Evolutionary conservation across 257 asterid species (phyloP).

Genomic region (Datura wrightii): DNA sequence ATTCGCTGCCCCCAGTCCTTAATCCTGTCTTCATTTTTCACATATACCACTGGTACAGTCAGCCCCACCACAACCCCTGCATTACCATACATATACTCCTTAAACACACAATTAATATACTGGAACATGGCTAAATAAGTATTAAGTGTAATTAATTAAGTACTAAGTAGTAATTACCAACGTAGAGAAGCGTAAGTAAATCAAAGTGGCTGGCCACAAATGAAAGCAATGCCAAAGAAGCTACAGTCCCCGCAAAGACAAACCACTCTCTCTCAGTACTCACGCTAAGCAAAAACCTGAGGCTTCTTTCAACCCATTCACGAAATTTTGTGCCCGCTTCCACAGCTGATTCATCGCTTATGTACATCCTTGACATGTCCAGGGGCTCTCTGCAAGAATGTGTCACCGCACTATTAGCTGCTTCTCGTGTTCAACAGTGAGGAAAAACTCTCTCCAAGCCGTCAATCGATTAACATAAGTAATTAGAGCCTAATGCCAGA

Average conservation of each 20-base stretch:
- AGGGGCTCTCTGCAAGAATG: conserved; percentile 54
- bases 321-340: conserved; percentile 44
- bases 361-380: conserved; percentile 54
- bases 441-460: neutral
- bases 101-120: neutral
- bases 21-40: conserved; percentile 54
- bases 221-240: conserved; percentile 45
- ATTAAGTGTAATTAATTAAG: neutral
- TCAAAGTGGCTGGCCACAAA: conserved; percentile 43
- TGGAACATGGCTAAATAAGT: neutral
- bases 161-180: conserved; percentile 44
- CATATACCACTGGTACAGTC: conserved; percentile 53
- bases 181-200: conserved; percentile 54
- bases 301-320: conserved; percentile 40
- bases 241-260: conserved; percentile 49
- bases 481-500: neutral
- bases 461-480: neutral
- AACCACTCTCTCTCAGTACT: conserved; percentile 58
- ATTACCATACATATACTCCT: neutral
- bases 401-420: neutral
- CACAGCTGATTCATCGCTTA: conserved; percentile 48
- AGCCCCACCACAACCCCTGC: conserved; percentile 55
- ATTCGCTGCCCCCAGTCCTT: conserved; percentile 37
- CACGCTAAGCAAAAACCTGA: conserved; percentile 52
- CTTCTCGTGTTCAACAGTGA: neutral